These are phyloP conservation scores for Penicillium flavigenum DNA, from an alignment of 495 filamentous ascomycete species.

Conservation along the genomic window DNA sequence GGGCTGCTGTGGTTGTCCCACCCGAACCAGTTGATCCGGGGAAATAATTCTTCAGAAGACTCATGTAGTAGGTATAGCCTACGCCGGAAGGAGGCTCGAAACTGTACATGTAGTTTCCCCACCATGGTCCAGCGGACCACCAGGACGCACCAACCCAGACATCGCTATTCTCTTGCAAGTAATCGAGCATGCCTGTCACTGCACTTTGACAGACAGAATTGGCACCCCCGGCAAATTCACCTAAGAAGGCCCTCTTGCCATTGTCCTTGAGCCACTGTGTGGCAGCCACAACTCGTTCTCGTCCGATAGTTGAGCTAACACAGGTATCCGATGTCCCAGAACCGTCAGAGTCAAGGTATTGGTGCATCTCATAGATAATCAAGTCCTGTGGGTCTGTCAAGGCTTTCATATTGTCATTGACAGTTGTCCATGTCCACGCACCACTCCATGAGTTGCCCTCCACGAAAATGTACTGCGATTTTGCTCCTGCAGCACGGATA, in stretches of 20 bases:
- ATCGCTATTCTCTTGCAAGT: constrained; percentile 56
- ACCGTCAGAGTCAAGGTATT: constrained; percentile 38
- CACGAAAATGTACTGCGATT: constrained; percentile 63
- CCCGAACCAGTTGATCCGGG: constrained; percentile 9
- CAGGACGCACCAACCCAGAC: constrained; percentile 67
- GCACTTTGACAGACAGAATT: constrained; percentile 62
- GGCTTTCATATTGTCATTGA: constrained; percentile 49
- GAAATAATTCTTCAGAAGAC: constrained; percentile 26
- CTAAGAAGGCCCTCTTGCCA: constrained; percentile 61
- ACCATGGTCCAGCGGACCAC: constrained; percentile 65
- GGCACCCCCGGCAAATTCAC: constrained; percentile 68
- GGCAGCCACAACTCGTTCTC: constrained; percentile 58
- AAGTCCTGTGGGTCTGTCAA: constrained; percentile 53
- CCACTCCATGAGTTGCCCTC: constrained; percentile 68
- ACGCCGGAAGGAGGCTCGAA: constrained; percentile 56
- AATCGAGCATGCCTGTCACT: constrained; percentile 57
- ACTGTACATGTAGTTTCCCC: constrained; percentile 54
- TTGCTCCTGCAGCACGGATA: constrained; percentile 64
- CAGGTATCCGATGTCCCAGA: constrained; percentile 58
- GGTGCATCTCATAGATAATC: constrained; percentile 15
- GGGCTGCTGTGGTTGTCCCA: constrained; percentile 9
- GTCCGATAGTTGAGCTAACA: constrained; percentile 59
- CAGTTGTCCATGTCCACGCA: constrained; percentile 52
- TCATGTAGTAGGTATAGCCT: constrained; percentile 40
- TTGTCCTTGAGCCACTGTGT: constrained; percentile 67